phyloP scores from a whole-genome alignment of 192 early-diverging fungal species.

The Coemansia guatemalensis region DNA sequence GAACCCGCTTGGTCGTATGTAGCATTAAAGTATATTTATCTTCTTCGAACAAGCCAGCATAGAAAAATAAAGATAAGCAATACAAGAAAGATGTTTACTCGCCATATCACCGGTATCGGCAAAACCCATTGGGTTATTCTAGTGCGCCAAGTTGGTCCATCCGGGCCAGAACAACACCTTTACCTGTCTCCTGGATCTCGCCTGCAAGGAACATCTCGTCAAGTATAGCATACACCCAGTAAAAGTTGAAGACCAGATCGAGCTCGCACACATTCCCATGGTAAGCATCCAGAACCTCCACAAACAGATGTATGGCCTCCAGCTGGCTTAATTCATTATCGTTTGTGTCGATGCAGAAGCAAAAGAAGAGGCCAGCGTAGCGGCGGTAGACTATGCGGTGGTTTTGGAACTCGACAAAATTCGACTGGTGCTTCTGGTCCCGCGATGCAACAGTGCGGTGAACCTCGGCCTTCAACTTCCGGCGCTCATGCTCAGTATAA shows the following conservation, averaged over 20 bases:
- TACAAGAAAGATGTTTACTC: not conserved
- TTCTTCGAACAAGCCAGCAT: not conserved
- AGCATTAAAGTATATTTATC: not conserved
- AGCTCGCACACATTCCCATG: slow-evolving; percentile 99
- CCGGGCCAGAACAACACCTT: slow-evolving; percentile 69
- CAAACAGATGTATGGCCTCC: slow-evolving; percentile 98
- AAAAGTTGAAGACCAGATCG: slow-evolving; percentile 98
- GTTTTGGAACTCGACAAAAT: slow-evolving; percentile 99
- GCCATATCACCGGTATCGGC: not conserved
- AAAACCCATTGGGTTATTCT: slow-evolving; percentile 57
- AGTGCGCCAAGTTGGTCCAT: slow-evolving; percentile 76
- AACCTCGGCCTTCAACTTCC: slow-evolving; percentile 91
- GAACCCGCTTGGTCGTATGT: slow-evolving; percentile 61
- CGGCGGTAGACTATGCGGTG: slow-evolving; percentile 98
- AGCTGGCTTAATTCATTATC: slow-evolving; percentile 96
- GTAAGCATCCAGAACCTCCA: slow-evolving; percentile 97
- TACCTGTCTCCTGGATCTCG: slow-evolving; percentile 97
- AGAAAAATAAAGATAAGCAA: not conserved
- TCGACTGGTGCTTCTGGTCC: slow-evolving; percentile 96
- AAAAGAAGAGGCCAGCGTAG: slow-evolving; percentile 98
- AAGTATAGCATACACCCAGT: slow-evolving; percentile 94
- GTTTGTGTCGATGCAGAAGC: slow-evolving; percentile 97
- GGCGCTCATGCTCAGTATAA: slow-evolving; percentile 92
- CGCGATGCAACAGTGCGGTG: slow-evolving; percentile 94
- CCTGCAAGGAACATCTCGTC: slow-evolving; percentile 98